Conservation (phyloP, 2,329 filamentous ascomycete genomes). For the Epichloe amarillans region DNA sequence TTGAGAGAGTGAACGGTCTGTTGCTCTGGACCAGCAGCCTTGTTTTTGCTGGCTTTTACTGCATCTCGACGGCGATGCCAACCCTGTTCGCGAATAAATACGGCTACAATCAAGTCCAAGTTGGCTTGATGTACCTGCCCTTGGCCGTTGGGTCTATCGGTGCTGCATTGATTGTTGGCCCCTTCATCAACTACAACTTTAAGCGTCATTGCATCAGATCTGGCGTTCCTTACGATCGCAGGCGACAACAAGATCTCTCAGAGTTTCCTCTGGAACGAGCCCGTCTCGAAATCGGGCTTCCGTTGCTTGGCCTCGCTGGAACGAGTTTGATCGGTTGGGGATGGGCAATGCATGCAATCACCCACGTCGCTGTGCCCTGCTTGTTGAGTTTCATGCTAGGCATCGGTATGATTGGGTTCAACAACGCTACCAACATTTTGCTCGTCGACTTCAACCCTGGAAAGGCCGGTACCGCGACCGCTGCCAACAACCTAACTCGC, state of each 20-base stretch:
- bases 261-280: constrained; percentile 39
- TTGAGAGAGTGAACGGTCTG: constrained; percentile 28
- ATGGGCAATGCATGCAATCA: constrained; percentile 32
- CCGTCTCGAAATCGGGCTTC: constrained; percentile 34
- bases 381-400: constrained; percentile 34
- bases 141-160: constrained; percentile 35
- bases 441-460: constrained; percentile 43
- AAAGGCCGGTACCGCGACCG: constrained; percentile 38
- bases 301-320: constrained; percentile 36
- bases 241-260: constrained; percentile 34
- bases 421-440: constrained; percentile 37
- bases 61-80: constrained; percentile 31
- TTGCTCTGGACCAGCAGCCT: constrained; percentile 31
- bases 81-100: constrained; percentile 37
- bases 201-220: constrained; percentile 41
- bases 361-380: constrained; percentile 31
- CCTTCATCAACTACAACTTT: constrained; percentile 54
- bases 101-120: constrained; percentile 39
- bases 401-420: constrained; percentile 38
- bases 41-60: constrained; percentile 37
- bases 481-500: constrained; percentile 41
- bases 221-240: constrained; percentile 39
- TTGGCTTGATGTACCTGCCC: constrained; percentile 41
- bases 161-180: constrained; percentile 34
- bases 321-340: constrained; percentile 36